Percentiles rank a stretch among this genome's conserved stretches.
These are phyloP conservation scores for Aspergillus sp. DNA, from an alignment of 2,329 filamentous ascomycete species.

Conservation along the genomic window DNA sequence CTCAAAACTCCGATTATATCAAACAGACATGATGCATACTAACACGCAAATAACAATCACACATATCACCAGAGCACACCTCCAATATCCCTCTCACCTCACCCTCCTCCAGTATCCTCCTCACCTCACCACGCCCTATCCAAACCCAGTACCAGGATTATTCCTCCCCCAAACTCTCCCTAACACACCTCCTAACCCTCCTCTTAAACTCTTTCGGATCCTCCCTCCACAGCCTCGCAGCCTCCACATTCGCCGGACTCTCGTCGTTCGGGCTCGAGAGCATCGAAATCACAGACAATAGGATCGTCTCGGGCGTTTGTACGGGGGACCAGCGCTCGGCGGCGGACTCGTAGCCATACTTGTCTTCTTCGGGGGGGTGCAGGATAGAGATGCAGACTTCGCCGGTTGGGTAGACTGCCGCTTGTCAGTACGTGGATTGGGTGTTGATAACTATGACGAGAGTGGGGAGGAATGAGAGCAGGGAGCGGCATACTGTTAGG, in stretches of 20 bases:
- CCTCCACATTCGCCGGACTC: slow-evolving; percentile 90
- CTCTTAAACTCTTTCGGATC: slow-evolving; percentile 72
- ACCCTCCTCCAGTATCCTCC: neutral
- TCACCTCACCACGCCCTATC: neutral
- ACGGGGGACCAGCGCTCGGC: slow-evolving; percentile 91
- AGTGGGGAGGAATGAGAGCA: neutral
- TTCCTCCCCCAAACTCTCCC: slow-evolving; percentile 73
- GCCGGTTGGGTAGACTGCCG: slow-evolving; percentile 68
- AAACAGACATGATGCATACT: slow-evolving; percentile 8
- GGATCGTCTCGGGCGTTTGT: slow-evolving; percentile 88
- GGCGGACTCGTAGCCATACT: slow-evolving; percentile 86
- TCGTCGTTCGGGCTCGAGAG: slow-evolving; percentile 91
- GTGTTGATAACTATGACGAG: neutral
- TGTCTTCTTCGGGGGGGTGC: slow-evolving; percentile 89
- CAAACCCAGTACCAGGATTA: slow-evolving; percentile 15
- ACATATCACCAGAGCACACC: neutral
- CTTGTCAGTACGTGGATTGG: neutral
- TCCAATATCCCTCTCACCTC: no score
- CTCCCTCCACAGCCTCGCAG: slow-evolving; percentile 78
- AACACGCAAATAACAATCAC: slow-evolving; percentile 9
- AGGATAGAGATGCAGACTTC: slow-evolving; percentile 95
- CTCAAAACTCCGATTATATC: slow-evolving; percentile 1
- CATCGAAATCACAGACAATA: slow-evolving; percentile 87
- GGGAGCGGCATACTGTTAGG: slow-evolving; percentile 62
- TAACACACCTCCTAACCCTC: slow-evolving; percentile 68